Conservation (phyloP, 2,329 filamentous ascomycete species). For the Rosellinia necatrix region DNA sequence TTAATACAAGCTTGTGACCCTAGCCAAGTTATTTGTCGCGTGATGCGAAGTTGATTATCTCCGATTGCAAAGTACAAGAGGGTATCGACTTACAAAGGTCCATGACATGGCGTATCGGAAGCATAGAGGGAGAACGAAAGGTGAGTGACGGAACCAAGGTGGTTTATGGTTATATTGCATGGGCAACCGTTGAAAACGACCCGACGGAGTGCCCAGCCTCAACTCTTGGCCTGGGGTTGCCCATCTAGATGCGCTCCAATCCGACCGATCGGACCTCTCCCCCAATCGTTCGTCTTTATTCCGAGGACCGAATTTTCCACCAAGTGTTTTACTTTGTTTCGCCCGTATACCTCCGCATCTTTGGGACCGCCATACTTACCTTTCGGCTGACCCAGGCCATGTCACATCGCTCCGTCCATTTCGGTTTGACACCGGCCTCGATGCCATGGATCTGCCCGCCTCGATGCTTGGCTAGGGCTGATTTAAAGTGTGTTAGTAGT, state of each 20-base stretch:
- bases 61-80: no score
- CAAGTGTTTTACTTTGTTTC: neutral
- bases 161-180: neutral
- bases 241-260: conserved; percentile 13
- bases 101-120: no score
- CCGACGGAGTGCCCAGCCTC: no score
- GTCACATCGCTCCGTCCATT: neutral
- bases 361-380: neutral
- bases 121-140: no score
- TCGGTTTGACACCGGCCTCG: no score
- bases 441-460: no score
- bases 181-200: neutral
- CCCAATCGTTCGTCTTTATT: neutral
- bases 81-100: no score
- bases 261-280: neutral
- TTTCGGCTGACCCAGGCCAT: neutral
- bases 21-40: no score
- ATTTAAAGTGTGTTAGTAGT: no score
- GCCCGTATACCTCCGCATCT: neutral
- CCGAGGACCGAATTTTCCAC: neutral
- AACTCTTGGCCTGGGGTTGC: conserved; percentile 5
- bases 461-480: no score
- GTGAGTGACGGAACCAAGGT: neutral
- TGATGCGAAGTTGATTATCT: no score
- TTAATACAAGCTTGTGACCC: no score